A percentile compares a stretch with the other conserved stretches of the same genome.
phyloP scores from a whole-genome alignment of 352 stramenopile genomes.

The Paralagenidium karlingii region DNA sequence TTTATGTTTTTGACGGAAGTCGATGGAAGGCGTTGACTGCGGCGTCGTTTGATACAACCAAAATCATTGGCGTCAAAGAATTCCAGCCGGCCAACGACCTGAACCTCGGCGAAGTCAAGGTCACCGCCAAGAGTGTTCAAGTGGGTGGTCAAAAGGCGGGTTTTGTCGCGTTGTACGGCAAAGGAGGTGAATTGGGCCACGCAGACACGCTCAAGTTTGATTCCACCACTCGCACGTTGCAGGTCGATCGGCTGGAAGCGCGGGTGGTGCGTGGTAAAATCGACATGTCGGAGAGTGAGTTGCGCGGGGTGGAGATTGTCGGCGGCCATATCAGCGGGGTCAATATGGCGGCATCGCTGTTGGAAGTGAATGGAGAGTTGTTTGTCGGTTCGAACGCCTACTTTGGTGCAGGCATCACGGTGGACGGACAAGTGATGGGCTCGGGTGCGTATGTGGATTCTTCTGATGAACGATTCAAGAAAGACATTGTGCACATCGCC shows the following conservation, averaged over 20 bases:
- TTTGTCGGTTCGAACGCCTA: constrained; percentile 76
- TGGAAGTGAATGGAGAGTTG: constrained; percentile 68
- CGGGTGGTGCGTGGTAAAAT: constrained; percentile 51
- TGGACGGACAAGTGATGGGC: constrained; percentile 83
- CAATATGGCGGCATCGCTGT: constrained; percentile 54
- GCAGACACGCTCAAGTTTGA: constrained; percentile 59
- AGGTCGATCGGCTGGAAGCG: constrained; percentile 26
- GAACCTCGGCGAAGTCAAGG: constrained; percentile 56
- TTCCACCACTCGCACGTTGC: constrained; percentile 17
- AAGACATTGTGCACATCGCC: constrained; percentile 30
- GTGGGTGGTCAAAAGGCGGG: constrained; percentile 34
- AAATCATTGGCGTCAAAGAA: constrained; percentile 35
- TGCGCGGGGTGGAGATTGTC: constrained; percentile 53
- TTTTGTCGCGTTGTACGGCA: constrained; percentile 55
- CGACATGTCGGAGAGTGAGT: constrained; percentile 61
- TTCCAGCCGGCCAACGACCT: constrained; percentile 56
- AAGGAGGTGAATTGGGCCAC: constrained; percentile 44
- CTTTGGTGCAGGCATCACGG: constrained; percentile 71
- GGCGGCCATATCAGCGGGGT: constrained; percentile 65
- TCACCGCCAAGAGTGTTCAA: constrained; percentile 53
- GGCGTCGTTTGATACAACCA: constrained; percentile 46
- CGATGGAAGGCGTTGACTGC: constrained; percentile 51
- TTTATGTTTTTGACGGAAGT: constrained; percentile 55
- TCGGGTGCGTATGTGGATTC: constrained; percentile 85
- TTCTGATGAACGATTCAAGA: constrained; percentile 84